Conservation (phyloP, 208 protist species). For the Leishmania tarentolae region DNA sequence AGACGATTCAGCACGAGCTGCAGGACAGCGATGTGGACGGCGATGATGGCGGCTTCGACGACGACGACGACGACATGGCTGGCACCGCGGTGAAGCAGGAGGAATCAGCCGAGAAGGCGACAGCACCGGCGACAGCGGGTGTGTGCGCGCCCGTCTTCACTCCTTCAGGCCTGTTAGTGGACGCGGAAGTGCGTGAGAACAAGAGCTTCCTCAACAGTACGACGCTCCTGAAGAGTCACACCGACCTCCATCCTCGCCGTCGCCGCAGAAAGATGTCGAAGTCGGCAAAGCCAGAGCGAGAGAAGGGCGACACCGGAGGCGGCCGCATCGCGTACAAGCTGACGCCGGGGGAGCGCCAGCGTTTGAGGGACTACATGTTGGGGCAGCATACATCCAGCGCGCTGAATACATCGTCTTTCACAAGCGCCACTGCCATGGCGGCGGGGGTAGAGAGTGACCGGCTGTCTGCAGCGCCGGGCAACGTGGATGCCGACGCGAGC, state of each 20-base stretch:
- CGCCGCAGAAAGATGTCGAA: background rate
- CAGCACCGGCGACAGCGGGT: background rate
- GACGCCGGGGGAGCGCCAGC: slow-evolving; percentile 28
- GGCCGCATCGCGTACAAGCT: slow-evolving; percentile 30
- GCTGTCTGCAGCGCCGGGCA: background rate
- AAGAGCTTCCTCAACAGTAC: background rate
- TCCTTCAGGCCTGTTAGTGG: slow-evolving; percentile 8
- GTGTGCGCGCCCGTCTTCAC: background rate
- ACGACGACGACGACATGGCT: background rate
- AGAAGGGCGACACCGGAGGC: slow-evolving; percentile 1
- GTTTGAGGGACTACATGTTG: slow-evolving; percentile 27
- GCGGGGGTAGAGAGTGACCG: background rate
- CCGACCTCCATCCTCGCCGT: background rate
- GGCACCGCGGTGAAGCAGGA: background rate
- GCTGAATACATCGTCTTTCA: slow-evolving; percentile 11
- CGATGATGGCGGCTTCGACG: background rate
- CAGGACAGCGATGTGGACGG: slow-evolving; percentile 19
- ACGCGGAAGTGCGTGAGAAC: slow-evolving; percentile 1
- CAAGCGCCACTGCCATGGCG: slow-evolving; percentile 2
- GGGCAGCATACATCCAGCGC: slow-evolving; percentile 2
- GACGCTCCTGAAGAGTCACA: background rate
- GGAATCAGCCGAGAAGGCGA: background rate
- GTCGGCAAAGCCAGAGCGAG: background rate
- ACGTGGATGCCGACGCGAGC: background rate
- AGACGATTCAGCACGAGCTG: slow-evolving; percentile 74